Conservation (phyloP, 1,284 basidiomycete species). For the Cryptococcus maquisensis region DNA sequence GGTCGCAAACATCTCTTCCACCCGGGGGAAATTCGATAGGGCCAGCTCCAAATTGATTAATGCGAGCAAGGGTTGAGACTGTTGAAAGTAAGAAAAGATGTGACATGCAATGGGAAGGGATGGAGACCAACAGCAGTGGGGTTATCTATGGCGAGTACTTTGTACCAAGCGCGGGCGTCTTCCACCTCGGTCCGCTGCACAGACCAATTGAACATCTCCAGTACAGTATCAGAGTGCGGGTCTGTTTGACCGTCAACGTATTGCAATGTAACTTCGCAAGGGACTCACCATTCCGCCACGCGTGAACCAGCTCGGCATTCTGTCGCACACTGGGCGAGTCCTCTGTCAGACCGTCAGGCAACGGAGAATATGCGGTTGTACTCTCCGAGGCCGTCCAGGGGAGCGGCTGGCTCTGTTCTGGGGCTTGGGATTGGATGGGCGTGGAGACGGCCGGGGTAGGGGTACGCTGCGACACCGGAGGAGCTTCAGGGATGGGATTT, state of each 20-base stretch:
- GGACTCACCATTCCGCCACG: slow-evolving; percentile 28
- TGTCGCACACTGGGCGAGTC: slow-evolving; percentile 32
- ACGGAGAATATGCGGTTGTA: slow-evolving; percentile 1
- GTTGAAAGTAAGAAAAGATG: not conserved
- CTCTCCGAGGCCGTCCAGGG: not conserved
- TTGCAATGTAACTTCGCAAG: not conserved
- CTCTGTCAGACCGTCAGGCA: slow-evolving; percentile 31
- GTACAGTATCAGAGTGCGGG: slow-evolving; percentile 23
- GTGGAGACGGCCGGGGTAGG: not conserved
- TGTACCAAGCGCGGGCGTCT: slow-evolving; percentile 47
- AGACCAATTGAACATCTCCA: slow-evolving; percentile 50
- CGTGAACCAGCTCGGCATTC: slow-evolving; percentile 28
- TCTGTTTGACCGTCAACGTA: slow-evolving; percentile 18
- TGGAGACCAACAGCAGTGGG: slow-evolving; percentile 36
- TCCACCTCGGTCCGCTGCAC: slow-evolving; percentile 44
- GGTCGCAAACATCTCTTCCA: slow-evolving; percentile 33
- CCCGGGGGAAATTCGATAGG: slow-evolving; percentile 43
- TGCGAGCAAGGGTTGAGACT: slow-evolving; percentile 41
- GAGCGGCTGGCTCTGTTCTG: not conserved
- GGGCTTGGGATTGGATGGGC: not conserved
- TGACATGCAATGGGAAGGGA: not conserved
- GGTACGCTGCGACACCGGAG: not conserved
- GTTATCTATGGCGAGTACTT: slow-evolving; percentile 34
- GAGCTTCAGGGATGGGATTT: not conserved
- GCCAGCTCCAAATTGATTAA: slow-evolving; percentile 48